Conservation (phyloP, 2,329 filamentous ascomycete species). For the Ceratocystis smalleyi region DNA sequence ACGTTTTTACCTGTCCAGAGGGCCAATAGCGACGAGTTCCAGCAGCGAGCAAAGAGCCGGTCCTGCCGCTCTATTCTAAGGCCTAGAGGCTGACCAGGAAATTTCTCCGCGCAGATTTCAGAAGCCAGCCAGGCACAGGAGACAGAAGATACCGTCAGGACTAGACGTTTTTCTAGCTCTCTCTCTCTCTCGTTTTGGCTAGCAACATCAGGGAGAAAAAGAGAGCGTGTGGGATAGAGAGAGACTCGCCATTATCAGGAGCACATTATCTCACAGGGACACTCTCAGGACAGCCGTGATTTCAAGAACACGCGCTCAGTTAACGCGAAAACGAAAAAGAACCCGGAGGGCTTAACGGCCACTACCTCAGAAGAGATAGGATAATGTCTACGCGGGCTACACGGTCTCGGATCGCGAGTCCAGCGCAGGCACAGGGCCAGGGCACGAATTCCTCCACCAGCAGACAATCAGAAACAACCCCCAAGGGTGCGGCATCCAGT, state of each 20-base stretch:
- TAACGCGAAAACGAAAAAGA: conserved; percentile 16
- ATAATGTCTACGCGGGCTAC: conserved; percentile 18
- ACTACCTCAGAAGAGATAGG: conserved; percentile 17
- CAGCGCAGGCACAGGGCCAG: conserved; percentile 6
- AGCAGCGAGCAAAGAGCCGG: neutral
- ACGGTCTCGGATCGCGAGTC: conserved; percentile 13
- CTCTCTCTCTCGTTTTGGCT: neutral
- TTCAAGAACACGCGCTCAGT: neutral
- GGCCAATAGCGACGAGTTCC: neutral
- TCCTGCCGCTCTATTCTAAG: neutral
- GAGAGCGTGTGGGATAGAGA: neutral
- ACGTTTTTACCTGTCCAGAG: neutral
- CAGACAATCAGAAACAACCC: conserved; percentile 24
- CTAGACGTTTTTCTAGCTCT: neutral
- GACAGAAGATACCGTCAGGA: neutral
- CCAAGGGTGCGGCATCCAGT: conserved; percentile 21
- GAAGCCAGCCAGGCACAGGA: neutral
- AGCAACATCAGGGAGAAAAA: neutral
- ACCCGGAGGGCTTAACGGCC: conserved; percentile 3
- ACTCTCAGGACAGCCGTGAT: neutral
- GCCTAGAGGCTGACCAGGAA: neutral
- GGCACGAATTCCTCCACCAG: neutral
- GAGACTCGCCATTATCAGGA: neutral
- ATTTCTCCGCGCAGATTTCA: conserved; percentile 1
- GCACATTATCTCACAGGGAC: neutral